A percentile compares a stretch with the other conserved stretches of the same genome.
phyloP scores from a whole-genome alignment of 345 rosid species.

The Balakata baccata region DNA sequence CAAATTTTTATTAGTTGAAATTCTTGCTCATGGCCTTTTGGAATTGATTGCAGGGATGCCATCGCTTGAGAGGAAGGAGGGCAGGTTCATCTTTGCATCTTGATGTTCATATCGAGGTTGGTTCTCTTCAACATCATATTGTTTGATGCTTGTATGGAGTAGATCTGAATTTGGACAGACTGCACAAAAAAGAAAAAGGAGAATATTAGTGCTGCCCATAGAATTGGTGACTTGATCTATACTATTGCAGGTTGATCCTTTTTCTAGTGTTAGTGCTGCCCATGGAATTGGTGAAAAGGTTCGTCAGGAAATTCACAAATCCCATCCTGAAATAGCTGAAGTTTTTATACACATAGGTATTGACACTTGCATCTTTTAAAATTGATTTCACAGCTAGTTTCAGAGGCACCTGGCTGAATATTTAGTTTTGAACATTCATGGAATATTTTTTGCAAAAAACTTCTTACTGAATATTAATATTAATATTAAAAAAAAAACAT shows the following conservation, averaged over 20 bases:
- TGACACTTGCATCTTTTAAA: slow-evolving; percentile 4
- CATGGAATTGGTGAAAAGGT: slow-evolving; percentile 85
- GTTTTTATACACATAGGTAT: slow-evolving; percentile 94
- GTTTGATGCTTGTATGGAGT: neutral
- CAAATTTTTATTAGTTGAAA: neutral
- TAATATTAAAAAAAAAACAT: neutral
- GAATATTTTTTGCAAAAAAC: neutral
- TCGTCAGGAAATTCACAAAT: slow-evolving; percentile 57
- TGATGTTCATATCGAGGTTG: slow-evolving; percentile 91
- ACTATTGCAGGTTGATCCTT: slow-evolving; percentile 70
- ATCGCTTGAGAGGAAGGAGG: slow-evolving; percentile 91
- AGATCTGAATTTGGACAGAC: neutral
- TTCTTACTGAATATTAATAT: neutral
- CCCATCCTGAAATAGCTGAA: slow-evolving; percentile 76
- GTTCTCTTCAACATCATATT: slow-evolving; percentile 19
- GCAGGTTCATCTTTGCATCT: slow-evolving; percentile 87
- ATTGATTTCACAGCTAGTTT: neutral
- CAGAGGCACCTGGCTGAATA: neutral
- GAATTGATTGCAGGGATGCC: slow-evolving; percentile 63
- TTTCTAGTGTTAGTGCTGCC: slow-evolving; percentile 83
- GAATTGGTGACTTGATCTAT: slow-evolving; percentile 6
- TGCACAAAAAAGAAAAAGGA: neutral
- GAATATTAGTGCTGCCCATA: neutral
- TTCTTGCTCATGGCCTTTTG: slow-evolving; percentile 11
- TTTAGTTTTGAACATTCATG: neutral